A percentile compares a stretch with the other conserved stretches of the same genome.
phyloP scores from a whole-genome alignment of 352 stramenopile species.

The Phytophthora citrophthora region DNA sequence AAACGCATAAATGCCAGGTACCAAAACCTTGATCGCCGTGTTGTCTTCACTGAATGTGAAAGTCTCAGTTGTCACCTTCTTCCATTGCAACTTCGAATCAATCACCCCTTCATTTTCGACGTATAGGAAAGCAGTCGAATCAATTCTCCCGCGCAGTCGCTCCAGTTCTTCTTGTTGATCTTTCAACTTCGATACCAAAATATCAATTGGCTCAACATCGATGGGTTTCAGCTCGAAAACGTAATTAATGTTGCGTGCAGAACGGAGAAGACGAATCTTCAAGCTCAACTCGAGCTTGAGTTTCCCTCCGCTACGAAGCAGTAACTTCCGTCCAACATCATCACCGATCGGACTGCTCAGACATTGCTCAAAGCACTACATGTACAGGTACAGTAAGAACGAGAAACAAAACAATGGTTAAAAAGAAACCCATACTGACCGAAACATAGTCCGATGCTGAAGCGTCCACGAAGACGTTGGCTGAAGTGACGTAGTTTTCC shows the following conservation, averaged over 20 bases:
- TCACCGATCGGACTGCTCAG: not conserved
- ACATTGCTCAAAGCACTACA: not conserved
- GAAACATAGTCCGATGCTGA: not conserved
- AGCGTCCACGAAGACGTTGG: not conserved
- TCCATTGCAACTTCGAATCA: not conserved
- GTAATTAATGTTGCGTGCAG: conserved; percentile 9
- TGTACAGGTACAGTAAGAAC: not conserved
- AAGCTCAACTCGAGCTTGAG: conserved; percentile 17
- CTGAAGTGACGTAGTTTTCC: not conserved
- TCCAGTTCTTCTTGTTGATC: conserved; percentile 21
- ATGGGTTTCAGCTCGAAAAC: conserved; percentile 12
- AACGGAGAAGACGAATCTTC: conserved; percentile 13
- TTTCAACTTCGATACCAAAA: conserved; percentile 25
- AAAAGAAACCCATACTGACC: not conserved
- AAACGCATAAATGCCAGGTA: not conserved
- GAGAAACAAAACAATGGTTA: not conserved
- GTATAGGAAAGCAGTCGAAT: not conserved
- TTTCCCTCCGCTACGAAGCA: not conserved
- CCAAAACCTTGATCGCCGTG: not conserved
- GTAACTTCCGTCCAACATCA: conserved; percentile 1
- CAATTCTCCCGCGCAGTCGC: not conserved
- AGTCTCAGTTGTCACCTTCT: not conserved
- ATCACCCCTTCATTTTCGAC: not conserved
- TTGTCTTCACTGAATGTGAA: not conserved
- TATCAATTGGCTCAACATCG: conserved; percentile 11